phyloP scores from a whole-genome alignment of 2,329 filamentous ascomycete species.

The Fusarium compactum region DNA sequence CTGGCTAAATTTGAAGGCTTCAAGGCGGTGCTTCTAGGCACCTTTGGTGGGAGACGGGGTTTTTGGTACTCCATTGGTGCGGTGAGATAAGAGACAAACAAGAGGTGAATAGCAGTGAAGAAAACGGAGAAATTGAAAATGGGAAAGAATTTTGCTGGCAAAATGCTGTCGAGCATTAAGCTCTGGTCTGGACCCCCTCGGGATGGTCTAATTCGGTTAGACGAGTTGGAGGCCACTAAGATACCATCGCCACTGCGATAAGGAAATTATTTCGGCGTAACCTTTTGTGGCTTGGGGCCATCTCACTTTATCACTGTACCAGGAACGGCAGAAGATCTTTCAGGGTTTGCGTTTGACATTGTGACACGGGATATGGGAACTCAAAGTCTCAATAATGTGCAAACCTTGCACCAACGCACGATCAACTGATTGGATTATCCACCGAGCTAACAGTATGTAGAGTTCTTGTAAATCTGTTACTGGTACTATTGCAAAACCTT shows the following conservation, averaged over 20 bases:
- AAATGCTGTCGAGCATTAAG: slow-evolving; percentile 16
- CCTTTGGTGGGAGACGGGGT: slow-evolving; percentile 22
- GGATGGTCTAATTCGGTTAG: slow-evolving; percentile 38
- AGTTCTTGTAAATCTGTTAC: background rate
- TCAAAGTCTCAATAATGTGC: too few relatives aligned
- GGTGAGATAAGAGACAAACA: background rate
- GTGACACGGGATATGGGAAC: background rate
- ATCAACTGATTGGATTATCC: too few relatives aligned
- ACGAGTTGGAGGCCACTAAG: slow-evolving; percentile 34
- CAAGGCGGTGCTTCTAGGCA: slow-evolving; percentile 12
- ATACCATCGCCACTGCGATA: slow-evolving; percentile 31
- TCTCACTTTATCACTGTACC: slow-evolving; percentile 13
- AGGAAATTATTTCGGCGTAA: slow-evolving; percentile 33
- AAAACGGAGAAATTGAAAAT: slow-evolving; percentile 10
- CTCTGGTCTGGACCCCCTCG: slow-evolving; percentile 27
- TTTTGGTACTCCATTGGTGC: slow-evolving; percentile 38
- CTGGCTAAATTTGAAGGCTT: slow-evolving; percentile 24
- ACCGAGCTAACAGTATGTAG: too few relatives aligned
- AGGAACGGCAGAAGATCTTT: slow-evolving; percentile 5
- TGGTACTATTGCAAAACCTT: background rate
- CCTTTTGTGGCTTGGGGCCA: slow-evolving; percentile 38
- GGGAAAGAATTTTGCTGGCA: slow-evolving; percentile 16
- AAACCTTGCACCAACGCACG: too few relatives aligned
- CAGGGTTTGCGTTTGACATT: slow-evolving; percentile 1
- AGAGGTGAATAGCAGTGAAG: background rate